A percentile compares a stretch with the other conserved stretches of the same genome.
Evolutionary conservation across 768 basidiomycete species (phyloP).

Genomic region (Naganishia randhawae): DNA sequence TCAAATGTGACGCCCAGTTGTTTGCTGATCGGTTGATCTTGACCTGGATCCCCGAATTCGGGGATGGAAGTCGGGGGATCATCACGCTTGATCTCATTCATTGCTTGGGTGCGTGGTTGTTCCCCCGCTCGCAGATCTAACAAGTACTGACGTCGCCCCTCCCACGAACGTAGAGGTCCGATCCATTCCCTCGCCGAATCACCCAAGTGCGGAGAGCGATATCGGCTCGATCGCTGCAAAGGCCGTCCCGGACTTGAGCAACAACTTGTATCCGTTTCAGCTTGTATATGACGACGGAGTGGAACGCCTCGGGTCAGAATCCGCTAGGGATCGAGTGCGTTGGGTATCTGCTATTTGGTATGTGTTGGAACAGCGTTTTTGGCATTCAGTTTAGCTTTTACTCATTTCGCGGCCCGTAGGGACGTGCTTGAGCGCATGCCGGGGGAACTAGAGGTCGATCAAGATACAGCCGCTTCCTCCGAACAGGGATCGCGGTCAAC

Average conservation of each 20-base stretch:
- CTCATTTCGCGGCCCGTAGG: slow-evolving; percentile 54
- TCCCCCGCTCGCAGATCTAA: neutral
- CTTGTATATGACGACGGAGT: slow-evolving; percentile 83
- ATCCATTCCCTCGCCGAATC: slow-evolving; percentile 72
- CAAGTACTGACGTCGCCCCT: neutral
- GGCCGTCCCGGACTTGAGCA: slow-evolving; percentile 56
- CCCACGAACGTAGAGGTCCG: slow-evolving; percentile 63
- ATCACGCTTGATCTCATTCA: slow-evolving; percentile 82
- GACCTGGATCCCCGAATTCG: slow-evolving; percentile 74
- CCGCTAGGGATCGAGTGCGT: slow-evolving; percentile 74
- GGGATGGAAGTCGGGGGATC: slow-evolving; percentile 77
- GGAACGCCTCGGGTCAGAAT: slow-evolving; percentile 83
- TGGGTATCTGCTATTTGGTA: slow-evolving; percentile 91
- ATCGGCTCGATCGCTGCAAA: slow-evolving; percentile 79
- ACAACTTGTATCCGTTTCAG: slow-evolving; percentile 85
- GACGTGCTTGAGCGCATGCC: slow-evolving; percentile 58
- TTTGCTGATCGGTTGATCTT: slow-evolving; percentile 67
- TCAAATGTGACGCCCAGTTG: slow-evolving; percentile 78
- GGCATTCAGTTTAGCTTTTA: slow-evolving; percentile 1
- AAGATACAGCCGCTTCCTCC: slow-evolving; percentile 55
- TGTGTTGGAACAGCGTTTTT: slow-evolving; percentile 49
- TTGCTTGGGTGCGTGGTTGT: slow-evolving; percentile 54
- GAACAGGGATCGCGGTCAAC: slow-evolving; percentile 36
- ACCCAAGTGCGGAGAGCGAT: slow-evolving; percentile 76
- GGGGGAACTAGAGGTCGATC: neutral